Conservation (phyloP, 2,329 filamentous ascomycete genomes). For the Gaeumannomyces tritici region DNA sequence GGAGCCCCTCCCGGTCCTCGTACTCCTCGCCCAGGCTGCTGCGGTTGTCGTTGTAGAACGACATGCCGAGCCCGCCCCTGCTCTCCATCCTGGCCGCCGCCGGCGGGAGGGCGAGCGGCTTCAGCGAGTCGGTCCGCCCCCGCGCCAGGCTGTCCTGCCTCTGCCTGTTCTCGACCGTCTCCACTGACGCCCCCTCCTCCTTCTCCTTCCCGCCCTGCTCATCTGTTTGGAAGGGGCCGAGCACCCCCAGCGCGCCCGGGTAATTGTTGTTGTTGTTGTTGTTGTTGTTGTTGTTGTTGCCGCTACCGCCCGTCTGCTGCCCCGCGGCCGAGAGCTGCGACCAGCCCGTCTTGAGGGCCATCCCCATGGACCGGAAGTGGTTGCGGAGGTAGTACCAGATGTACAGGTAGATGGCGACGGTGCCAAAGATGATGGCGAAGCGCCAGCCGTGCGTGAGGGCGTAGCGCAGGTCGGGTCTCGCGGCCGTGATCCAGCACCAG, state of each 20-base stretch:
- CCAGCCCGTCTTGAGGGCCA: neutral
- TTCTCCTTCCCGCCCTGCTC: neutral
- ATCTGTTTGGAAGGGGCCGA: neutral
- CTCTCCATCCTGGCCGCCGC: neutral
- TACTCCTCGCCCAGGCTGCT: neutral
- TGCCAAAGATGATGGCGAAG: neutral
- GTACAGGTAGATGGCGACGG: slow-evolving; percentile 1
- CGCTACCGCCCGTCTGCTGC: too few relatives aligned
- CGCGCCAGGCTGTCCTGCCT: neutral
- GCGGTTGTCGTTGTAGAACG: neutral
- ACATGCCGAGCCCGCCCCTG: neutral
- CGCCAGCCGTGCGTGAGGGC: slow-evolving; percentile 2
- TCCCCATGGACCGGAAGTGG: neutral
- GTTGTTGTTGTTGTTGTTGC: too few relatives aligned
- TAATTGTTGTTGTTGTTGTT: too few relatives aligned
- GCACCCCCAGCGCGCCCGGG: too few relatives aligned
- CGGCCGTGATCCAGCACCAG: slow-evolving; percentile 2
- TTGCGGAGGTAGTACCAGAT: neutral
- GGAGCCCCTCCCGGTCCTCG: neutral
- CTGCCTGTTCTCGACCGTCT: neutral
- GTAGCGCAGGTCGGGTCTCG: slow-evolving; percentile 1
- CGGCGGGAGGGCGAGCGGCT: neutral
- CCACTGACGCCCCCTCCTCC: neutral
- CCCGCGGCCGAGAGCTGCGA: neutral
- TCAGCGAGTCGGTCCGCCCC: neutral